These are phyloP conservation scores for Suillus cothurnatus DNA, from an alignment of 768 basidiomycete species.

Conservation along the genomic window DNA sequence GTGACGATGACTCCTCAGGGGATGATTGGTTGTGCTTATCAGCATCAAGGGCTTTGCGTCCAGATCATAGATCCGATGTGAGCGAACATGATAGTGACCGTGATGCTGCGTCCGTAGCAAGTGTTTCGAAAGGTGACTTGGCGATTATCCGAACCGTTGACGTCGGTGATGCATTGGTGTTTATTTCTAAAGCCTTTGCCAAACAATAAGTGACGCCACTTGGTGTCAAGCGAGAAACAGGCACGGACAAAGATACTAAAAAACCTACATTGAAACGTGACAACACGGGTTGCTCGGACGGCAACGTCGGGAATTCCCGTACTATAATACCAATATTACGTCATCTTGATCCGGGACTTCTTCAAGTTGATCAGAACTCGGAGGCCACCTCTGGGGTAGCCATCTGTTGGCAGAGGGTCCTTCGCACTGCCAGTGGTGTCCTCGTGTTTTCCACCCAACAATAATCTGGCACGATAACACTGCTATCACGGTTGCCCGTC, in stretches of 20 bases:
- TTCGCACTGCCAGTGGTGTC: background rate
- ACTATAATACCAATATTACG: background rate
- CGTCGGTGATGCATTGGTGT: background rate
- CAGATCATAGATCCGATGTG: background rate
- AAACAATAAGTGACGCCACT: conserved; percentile 3
- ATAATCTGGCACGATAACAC: background rate
- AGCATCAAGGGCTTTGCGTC: background rate
- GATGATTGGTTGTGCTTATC: conserved; percentile 3
- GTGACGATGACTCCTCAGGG: background rate
- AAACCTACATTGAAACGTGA: background rate
- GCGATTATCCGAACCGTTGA: background rate
- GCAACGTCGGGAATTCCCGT: background rate
- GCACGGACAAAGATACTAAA: background rate
- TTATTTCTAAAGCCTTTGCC: conserved; percentile 8
- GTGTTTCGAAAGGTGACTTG: background rate
- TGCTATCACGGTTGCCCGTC: background rate
- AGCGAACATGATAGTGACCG: background rate
- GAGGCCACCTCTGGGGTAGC: background rate
- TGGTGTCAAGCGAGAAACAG: background rate
- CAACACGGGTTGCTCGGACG: background rate
- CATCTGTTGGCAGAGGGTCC: background rate
- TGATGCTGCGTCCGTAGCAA: background rate
- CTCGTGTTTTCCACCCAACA: too few relatives aligned
- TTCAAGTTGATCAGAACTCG: too few relatives aligned
- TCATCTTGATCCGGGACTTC: background rate